Percentiles rank a stretch among this genome's conserved stretches.
Evolutionary conservation across 1,139 yeast genomes (phyloP).

Genomic region (Diutina mesorugosa): DNA sequence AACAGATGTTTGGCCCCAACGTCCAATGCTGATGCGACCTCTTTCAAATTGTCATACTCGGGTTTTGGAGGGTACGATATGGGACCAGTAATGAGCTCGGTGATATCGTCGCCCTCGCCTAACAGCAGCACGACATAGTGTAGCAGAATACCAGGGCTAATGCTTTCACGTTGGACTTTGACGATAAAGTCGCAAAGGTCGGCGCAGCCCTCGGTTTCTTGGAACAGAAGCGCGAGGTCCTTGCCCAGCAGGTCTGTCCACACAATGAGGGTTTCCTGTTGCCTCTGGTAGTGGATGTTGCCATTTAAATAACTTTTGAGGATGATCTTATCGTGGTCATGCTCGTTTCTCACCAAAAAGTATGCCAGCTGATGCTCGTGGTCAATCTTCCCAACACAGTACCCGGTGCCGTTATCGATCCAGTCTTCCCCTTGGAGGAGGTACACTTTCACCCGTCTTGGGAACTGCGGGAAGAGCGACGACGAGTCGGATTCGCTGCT

Average conservation of each 20-base stretch:
- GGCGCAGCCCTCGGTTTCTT: conserved; percentile 84
- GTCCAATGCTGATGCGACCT: conserved; percentile 37
- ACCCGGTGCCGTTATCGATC: conserved; percentile 92
- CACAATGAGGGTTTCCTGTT: conserved; percentile 86
- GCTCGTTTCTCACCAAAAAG: conserved; percentile 65
- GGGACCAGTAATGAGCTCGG: conserved; percentile 76
- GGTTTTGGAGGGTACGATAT: conserved; percentile 54
- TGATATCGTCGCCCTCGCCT: conserved; percentile 29
- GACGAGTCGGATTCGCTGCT: neutral
- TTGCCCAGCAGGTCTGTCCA: conserved; percentile 79
- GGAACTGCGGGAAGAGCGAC: conserved; percentile 9
- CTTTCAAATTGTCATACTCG: conserved; percentile 29
- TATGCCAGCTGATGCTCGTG: conserved; percentile 32
- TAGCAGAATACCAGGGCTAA: conserved; percentile 59
- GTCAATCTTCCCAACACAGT: conserved; percentile 60
- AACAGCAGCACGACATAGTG: conserved; percentile 53
- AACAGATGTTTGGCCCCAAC: conserved; percentile 47
- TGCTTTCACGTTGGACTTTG: conserved; percentile 42
- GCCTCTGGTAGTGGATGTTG: conserved; percentile 75
- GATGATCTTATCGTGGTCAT: conserved; percentile 43
- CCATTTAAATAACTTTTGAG: conserved; percentile 61
- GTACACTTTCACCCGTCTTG: conserved; percentile 83
- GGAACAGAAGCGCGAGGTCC: conserved; percentile 85
- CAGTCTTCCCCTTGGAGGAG: conserved; percentile 71
- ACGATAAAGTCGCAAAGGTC: conserved; percentile 72